phyloP scores from a whole-genome alignment of 768 basidiomycete genomes.

The Hygrophorus russula region DNA sequence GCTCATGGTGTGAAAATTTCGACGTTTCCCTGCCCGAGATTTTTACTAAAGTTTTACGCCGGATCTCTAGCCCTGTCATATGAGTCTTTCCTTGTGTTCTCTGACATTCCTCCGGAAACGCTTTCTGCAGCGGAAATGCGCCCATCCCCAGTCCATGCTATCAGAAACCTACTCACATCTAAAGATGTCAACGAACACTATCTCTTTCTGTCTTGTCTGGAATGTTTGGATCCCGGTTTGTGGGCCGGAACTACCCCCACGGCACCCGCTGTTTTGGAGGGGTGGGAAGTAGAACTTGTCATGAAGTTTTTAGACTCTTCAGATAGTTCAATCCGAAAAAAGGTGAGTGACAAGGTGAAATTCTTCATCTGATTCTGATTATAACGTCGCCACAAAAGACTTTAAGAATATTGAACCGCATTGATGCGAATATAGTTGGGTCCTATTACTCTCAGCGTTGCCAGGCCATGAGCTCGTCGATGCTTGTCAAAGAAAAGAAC shows the following conservation, averaged over 20 bases:
- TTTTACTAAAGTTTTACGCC: conserved; percentile 6
- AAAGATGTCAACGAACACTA: conserved; percentile 49
- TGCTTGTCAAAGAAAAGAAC: conserved; percentile 25
- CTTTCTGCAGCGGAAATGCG: conserved; percentile 16
- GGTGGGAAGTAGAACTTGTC: conserved; percentile 60
- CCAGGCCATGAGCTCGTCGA: conserved; percentile 21
- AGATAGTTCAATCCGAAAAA: conserved; percentile 46
- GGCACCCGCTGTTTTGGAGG: conserved; percentile 46
- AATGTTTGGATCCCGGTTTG: conserved; percentile 39
- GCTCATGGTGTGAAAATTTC: conserved; percentile 12
- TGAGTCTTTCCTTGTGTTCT: conserved; percentile 26
- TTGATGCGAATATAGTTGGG: conserved; percentile 50
- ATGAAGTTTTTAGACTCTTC: conserved; percentile 56
- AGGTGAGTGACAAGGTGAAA: conserved; percentile 27
- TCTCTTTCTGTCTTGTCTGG: conserved; percentile 55
- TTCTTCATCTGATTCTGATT: conserved; percentile 4
- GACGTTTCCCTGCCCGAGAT: not conserved
- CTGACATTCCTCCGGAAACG: conserved; percentile 17
- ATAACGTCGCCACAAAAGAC: conserved; percentile 37
- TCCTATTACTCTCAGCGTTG: conserved; percentile 39
- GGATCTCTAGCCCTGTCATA: conserved; percentile 20
- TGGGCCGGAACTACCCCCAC: conserved; percentile 60
- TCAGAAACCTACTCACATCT: conserved; percentile 51
- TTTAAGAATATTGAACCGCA: conserved; percentile 39
- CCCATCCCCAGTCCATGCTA: conserved; percentile 28